A percentile compares a stretch with the other conserved stretches of the same genome.
Conservation (phyloP, 176 grass and related monocot genomes). For the Bothriochloa decipiens region DNA sequence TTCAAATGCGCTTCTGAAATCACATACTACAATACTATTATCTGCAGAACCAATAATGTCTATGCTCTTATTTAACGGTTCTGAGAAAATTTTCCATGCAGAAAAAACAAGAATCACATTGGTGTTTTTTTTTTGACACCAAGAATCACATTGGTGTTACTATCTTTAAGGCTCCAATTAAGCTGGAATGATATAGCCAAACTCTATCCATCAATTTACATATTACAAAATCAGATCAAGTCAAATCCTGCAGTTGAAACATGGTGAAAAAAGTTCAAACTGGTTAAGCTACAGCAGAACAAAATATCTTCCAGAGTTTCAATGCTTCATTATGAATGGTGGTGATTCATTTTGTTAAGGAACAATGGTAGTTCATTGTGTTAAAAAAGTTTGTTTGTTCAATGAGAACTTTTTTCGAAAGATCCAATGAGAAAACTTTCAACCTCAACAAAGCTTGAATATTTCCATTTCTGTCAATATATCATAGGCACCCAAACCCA, state of each 20-base stretch:
- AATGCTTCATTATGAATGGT: background rate
- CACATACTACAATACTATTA: background rate
- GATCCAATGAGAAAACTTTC: background rate
- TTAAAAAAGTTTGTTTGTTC: no score
- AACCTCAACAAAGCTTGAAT: slow-evolving; percentile 10
- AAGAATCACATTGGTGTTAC: slow-evolving; percentile 23
- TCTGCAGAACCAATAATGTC: background rate
- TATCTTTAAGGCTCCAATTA: background rate
- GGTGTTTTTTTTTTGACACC: no score
- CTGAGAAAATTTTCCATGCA: background rate
- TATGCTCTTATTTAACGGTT: background rate
- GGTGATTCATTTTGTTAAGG: background rate
- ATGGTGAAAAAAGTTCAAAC: background rate
- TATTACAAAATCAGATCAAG: background rate
- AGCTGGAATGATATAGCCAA: background rate
- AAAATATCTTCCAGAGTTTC: background rate
- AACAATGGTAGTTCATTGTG: background rate
- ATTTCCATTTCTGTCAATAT: slow-evolving; percentile 16
- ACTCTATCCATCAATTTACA: background rate
- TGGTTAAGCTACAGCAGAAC: background rate
- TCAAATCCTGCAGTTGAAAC: background rate
- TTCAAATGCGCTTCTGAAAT: background rate
- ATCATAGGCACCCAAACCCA: background rate
- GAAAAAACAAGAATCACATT: slow-evolving; percentile 10
- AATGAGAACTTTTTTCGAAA: no score